Conservation (phyloP, 768 basidiomycete genomes). For the Collybiopsis luxurians region DNA sequence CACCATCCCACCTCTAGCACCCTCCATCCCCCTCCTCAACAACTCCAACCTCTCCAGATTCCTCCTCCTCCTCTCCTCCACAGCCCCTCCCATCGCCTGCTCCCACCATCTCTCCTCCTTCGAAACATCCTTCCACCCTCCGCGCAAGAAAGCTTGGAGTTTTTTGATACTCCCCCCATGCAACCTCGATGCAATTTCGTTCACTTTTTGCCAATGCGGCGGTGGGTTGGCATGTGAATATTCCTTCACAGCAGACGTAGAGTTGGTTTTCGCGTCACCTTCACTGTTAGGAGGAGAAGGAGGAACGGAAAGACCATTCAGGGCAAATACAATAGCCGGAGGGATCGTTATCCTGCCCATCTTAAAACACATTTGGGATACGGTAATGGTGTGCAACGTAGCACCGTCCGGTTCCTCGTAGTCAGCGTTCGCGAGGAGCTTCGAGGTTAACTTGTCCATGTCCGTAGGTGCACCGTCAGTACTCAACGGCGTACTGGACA, state of each 20-base stretch:
- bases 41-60: conserved; percentile 31
- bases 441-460: conserved; percentile 4
- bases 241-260: conserved; percentile 34
- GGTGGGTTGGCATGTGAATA: conserved; percentile 44
- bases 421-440: conserved; percentile 8
- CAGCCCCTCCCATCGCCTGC: conserved; percentile 45
- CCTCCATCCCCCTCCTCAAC: conserved; percentile 34
- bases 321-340: conserved; percentile 57
- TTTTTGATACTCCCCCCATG: conserved; percentile 34
- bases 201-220: conserved; percentile 46
- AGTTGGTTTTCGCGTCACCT: not conserved
- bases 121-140: conserved; percentile 62
- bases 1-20: conserved; percentile 10
- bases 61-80: conserved; percentile 38
- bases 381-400: conserved; percentile 56
- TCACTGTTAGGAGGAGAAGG: not conserved
- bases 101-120: conserved; percentile 71
- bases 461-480: conserved; percentile 1
- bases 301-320: conserved; percentile 51
- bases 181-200: conserved; percentile 28
- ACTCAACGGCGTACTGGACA: not conserved
- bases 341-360: conserved; percentile 70
- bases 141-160: conserved; percentile 39
- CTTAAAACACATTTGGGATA: conserved; percentile 71
- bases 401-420: conserved; percentile 53